phyloP scores from a whole-genome alignment of 1,139 yeast species.

The Debaryomycetaceae sp. region DNA sequence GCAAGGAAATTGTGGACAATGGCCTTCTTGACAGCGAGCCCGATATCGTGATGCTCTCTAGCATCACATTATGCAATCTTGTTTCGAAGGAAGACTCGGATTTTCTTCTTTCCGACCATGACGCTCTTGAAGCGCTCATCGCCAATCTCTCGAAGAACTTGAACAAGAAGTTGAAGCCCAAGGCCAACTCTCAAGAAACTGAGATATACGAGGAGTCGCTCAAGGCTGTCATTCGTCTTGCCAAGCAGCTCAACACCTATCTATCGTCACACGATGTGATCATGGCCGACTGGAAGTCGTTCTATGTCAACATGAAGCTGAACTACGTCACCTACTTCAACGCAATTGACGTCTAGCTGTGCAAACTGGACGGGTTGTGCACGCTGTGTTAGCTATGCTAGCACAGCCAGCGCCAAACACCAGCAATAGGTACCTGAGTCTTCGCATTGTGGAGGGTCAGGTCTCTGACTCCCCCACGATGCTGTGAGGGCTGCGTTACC shows the following conservation, averaged over 20 bases:
- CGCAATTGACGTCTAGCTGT: constrained; percentile 3
- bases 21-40: constrained; percentile 38
- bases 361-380: neutral
- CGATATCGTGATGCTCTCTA: constrained; percentile 37
- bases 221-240: constrained; percentile 24
- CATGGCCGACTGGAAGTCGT: constrained; percentile 14
- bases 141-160: constrained; percentile 25
- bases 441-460: no score
- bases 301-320: constrained; percentile 9
- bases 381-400: no score
- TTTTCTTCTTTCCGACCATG: constrained; percentile 15
- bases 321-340: constrained; percentile 1
- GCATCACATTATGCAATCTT: constrained; percentile 27
- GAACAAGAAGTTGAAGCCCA: constrained; percentile 34
- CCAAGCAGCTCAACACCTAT: constrained; percentile 17
- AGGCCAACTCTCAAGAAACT: constrained; percentile 43
- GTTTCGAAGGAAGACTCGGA: constrained; percentile 12
- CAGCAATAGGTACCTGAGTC: no score
- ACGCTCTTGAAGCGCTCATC: constrained; percentile 19
- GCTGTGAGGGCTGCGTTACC: no score
- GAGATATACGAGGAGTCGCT: constrained; percentile 33
- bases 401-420: no score
- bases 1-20: constrained; percentile 23
- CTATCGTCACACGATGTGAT: constrained; percentile 12
- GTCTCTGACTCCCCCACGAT: no score